Conservation (phyloP, 768 basidiomycete genomes). For the Termitomyces sp. region DNA sequence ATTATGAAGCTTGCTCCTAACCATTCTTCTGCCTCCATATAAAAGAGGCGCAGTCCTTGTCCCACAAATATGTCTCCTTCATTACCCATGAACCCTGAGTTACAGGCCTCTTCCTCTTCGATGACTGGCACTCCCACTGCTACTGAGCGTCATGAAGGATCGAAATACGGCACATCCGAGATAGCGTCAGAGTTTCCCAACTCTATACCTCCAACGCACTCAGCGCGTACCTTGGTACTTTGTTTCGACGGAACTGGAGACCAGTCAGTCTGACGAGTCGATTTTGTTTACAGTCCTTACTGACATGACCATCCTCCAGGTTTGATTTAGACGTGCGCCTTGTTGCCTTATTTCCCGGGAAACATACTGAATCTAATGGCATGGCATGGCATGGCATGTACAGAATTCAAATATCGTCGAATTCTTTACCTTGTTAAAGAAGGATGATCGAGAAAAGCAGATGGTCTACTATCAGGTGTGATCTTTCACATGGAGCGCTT, state of each 20-base stretch:
- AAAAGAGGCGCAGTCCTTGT: neutral
- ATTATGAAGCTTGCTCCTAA: neutral
- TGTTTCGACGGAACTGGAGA: constrained; percentile 67
- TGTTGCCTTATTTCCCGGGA: neutral
- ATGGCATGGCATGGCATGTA: too few relatives aligned
- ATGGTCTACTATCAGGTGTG: constrained; percentile 53
- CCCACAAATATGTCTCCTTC: neutral
- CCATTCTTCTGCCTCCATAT: neutral
- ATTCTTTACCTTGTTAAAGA: constrained; percentile 46
- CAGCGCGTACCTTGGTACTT: constrained; percentile 48
- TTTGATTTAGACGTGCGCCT: constrained; percentile 34
- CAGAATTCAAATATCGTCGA: constrained; percentile 49
- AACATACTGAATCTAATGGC: neutral
- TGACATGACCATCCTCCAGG: constrained; percentile 7
- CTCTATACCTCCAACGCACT: constrained; percentile 23
- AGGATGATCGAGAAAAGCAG: constrained; percentile 43
- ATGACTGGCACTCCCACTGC: neutral
- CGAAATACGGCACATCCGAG: neutral
- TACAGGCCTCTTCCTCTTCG: neutral
- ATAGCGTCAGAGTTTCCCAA: neutral
- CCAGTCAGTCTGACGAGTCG: constrained; percentile 20
- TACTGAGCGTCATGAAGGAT: neutral
- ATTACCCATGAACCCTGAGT: neutral
- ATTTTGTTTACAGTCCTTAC: neutral
- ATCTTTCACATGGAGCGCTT: neutral